These are phyloP conservation scores for Rhizophlyctis rosea DNA, from an alignment of 192 early-diverging fungal genomes.

Conservation along the genomic window DNA sequence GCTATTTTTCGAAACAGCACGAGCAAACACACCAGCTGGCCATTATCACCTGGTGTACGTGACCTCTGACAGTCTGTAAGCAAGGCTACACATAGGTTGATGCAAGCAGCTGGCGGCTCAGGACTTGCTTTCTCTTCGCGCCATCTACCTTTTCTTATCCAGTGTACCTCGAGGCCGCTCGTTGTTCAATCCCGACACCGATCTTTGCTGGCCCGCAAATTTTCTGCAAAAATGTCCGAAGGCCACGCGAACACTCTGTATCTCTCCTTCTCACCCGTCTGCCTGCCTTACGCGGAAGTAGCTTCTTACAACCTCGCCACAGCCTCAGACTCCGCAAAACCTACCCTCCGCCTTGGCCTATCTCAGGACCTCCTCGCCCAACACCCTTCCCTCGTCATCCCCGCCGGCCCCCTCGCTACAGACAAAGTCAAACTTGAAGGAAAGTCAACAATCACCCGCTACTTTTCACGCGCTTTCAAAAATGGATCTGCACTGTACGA, in stretches of 20 bases:
- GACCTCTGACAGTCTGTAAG: no score
- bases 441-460: slow-evolving; percentile 27
- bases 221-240: slow-evolving; percentile 1
- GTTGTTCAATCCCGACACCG: no score
- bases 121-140: no score
- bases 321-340: background rate
- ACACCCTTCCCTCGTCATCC: slow-evolving; percentile 14
- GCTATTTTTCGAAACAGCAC: no score
- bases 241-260: slow-evolving; percentile 15
- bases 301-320: slow-evolving; percentile 11
- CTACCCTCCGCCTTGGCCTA: slow-evolving; percentile 16
- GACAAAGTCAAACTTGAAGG: slow-evolving; percentile 11
- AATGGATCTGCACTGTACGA: slow-evolving; percentile 2
- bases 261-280: slow-evolving; percentile 26
- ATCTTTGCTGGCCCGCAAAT: no score
- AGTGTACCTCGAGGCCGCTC: no score
- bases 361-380: slow-evolving; percentile 9
- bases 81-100: no score
- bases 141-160: no score
- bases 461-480: slow-evolving; percentile 20
- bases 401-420: slow-evolving; percentile 14
- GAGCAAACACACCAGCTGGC: no score
- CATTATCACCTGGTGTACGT: no score
- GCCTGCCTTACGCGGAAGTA: slow-evolving; percentile 23
- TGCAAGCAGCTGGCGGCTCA: no score